Base-by-base conservation (phyloP, 2,329 filamentous ascomycete genomes). In the Calcarisporium arbuscula region DNA sequence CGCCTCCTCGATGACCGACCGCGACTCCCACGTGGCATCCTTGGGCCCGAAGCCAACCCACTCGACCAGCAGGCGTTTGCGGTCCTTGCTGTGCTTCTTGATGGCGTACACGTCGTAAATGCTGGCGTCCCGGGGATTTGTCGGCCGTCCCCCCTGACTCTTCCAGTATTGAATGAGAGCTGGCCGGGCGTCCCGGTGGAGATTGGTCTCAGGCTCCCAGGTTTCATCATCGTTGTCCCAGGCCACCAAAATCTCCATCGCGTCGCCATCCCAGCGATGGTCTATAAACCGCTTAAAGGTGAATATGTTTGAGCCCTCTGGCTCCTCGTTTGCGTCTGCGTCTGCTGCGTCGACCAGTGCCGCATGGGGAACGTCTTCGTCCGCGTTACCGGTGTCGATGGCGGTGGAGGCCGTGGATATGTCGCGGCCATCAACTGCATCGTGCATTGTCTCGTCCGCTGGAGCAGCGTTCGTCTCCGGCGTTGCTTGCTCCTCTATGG, bases 141-240 rank as follows among this genome's bases (percentile, higher is more conserved):
- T 32, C 10, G 58, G 58, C 1, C 58, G 56, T 0, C 57, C 59
- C 2, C 46, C 49, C 32, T 47, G 36, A 9, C 28, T 27, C 25
- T 48, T 32, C 59, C 59, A 62, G 40, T 56, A 62, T 5, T 37
- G 42, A 15, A 62, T 48, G 6, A 62, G 50, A 1, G 43, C 40
- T 1, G 51, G 34, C 6, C 46, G 54, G 18, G 48, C 50, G 30
- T 62, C 59, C 18, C 45, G 37, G 30, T 62, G 59, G 14, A 62
- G 40, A 22, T 46, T 47, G 8, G 44, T 39, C 33, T 62, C 59
- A 8, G 50, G 46, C 30, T 58, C 56, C 59, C 58, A 62, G 2
- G 56, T 61, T 4, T 30, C 27, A 4, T 49, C 39, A 15, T 53
- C 50, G 3, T 34, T 25, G 6, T 48, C 48, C 58, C 58, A 62